Evolutionary conservation across 192 early-diverging fungal species (phyloP), one percentile per base, ranked within the genome.

Genomic region (Podila verticillata): DNA sequence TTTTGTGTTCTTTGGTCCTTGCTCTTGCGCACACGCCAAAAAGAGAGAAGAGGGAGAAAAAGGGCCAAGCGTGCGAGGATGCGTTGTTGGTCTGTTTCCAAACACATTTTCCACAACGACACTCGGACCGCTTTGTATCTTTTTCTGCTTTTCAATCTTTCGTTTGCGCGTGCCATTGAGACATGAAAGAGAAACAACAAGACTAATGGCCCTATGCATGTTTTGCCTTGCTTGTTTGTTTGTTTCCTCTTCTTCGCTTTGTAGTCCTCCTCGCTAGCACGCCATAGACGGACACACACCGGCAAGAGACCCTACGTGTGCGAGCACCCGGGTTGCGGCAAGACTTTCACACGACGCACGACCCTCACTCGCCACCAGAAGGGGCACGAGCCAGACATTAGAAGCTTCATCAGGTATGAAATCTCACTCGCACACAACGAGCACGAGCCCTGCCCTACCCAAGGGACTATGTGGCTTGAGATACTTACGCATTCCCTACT

Each of bases 291-390:
- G 61, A 92, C 91, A 1, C 93, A 95, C 73, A 91, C 91, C 66
- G 92, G 92, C 49, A 92, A 93, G 73, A 86, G 93, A 57, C 91
- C 93, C 2, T 95, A 92, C 81, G 84, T 86, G 7, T 94, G 92
- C 66, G 73, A 81, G n/a, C 85, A 86, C 65, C 82, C 85, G 7
- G 91, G 89, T 4, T 96, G 95, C 73, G 87, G 81, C 20, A 95
- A 95, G 69, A 83, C 89, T 2, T 96, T 95, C 71, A 92, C 89
- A 30, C 82, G 92, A 28, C 85, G 87, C 48, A 92, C 89, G 5
- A 90, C 90, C 5, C 68, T 93, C 19, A 90, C 91, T 5, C 75
- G 91, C 32, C 92, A 93, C 70, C 82, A 85, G 65, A 81, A 84
- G 49, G 84, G 85, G 57, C 90, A 91, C 48, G 86, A 84, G 48